Conservation (phyloP, 768 basidiomycete species). For the Boletus fagicola region DNA sequence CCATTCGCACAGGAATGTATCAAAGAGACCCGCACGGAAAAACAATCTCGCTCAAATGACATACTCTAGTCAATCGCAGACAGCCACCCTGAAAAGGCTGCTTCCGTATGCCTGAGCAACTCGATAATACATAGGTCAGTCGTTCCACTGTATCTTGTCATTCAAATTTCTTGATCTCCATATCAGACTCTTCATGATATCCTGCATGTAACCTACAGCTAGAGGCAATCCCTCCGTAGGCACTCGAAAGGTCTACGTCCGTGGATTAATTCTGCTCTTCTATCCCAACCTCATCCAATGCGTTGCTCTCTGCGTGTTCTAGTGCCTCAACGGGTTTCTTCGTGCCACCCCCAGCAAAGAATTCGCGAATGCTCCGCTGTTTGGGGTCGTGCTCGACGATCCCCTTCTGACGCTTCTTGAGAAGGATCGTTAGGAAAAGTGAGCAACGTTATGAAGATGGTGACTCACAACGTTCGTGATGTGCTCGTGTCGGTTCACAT, state of each 20-base stretch:
- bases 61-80: slow-evolving; percentile 65
- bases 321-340: slow-evolving; percentile 13
- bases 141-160: background rate
- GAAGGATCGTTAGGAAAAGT: slow-evolving; percentile 22
- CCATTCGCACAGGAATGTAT: slow-evolving; percentile 69
- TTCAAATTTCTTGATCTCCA: background rate
- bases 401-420: slow-evolving; percentile 64
- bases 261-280: slow-evolving; percentile 11
- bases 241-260: background rate
- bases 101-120: slow-evolving; percentile 61
- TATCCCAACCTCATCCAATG: slow-evolving; percentile 23
- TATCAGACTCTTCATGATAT: slow-evolving; percentile 10
- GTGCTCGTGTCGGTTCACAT: slow-evolving; percentile 58
- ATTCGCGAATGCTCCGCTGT: slow-evolving; percentile 72
- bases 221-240: background rate
- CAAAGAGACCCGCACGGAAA: slow-evolving; percentile 62
- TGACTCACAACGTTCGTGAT: slow-evolving; percentile 52
- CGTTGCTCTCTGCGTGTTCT: slow-evolving; percentile 27
- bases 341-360: slow-evolving; percentile 50
- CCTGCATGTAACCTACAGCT: slow-evolving; percentile 10
- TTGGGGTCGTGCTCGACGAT: slow-evolving; percentile 77
- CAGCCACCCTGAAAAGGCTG: slow-evolving; percentile 64
- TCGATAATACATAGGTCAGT: slow-evolving; percentile 18
- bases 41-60: slow-evolving; percentile 64
- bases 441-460: background rate